Base-by-base conservation (phyloP, 1,284 basidiomycete genomes). In the Ustilago hordei region DNA sequence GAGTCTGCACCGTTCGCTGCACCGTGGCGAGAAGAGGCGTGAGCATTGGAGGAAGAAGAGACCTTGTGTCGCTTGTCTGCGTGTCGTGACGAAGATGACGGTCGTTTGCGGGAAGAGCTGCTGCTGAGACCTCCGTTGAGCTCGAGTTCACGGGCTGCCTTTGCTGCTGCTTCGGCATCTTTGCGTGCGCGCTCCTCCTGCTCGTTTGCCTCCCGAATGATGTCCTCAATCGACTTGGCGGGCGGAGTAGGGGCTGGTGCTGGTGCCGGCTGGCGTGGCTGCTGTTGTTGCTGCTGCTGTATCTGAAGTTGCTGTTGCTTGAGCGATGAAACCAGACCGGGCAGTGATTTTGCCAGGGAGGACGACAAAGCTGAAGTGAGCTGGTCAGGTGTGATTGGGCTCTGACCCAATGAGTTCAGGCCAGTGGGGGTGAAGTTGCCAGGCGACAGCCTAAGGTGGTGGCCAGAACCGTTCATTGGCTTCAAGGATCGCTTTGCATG, bases 171-270 rank as follows among this genome's bases (percentile, higher is more conserved):
- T 55, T 77, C 78, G 13, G 72, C 74, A 23, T 72, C 69, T 50
- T 69, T 75, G 54, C 78, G 72, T n/a, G 69, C 69, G 28, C 64
- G 56, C 60, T 75, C 81, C 41, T 80, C 80, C 23, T 75, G 70
- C 58, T 80, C 83, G 61, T 84, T 84, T 4, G 83, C 84, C 32
- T 79, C 77, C 17, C 83, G 77, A 39, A 85, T 85, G 55, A 85
- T 85, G 36, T 85, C 84, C 48, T 81, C 79, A 63, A 85, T 80
- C 55, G 80, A 79, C 55, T 70, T 76, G 6, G 73, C 50, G 1
- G 66, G 64, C 47, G 64, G 56, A n/a, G 68, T 50, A 6, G 48
- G 28, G 15, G 48, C 48, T 13, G 48, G 23, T 39, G 38, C 38
- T 3, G 38, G 11, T 50, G 48, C 31, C 6, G 48, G 48, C 28